Conservation (phyloP, 768 basidiomycete genomes). For the Albatrellus ellisii region DNA sequence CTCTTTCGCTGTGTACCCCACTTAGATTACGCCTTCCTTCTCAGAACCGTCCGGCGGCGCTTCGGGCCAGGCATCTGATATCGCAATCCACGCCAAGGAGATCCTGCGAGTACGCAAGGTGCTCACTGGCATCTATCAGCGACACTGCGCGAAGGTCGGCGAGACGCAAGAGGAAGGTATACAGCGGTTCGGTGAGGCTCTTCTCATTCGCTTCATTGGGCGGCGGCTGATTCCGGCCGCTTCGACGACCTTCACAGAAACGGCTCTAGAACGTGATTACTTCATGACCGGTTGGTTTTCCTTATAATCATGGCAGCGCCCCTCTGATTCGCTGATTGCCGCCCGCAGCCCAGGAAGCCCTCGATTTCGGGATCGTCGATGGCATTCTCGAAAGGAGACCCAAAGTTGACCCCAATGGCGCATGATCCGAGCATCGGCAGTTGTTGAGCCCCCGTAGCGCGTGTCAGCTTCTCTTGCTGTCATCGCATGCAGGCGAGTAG, state of each 20-base stretch:
- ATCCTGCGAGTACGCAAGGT: slow-evolving; percentile 80
- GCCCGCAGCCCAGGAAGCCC: slow-evolving; percentile 64
- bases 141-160: slow-evolving; percentile 59
- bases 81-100: slow-evolving; percentile 95
- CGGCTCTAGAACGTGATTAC: slow-evolving; percentile 86
- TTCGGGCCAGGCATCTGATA: slow-evolving; percentile 90
- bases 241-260: slow-evolving; percentile 35
- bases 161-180: slow-evolving; percentile 55
- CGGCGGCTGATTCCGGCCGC: slow-evolving; percentile 13
- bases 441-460: too few species aligned
- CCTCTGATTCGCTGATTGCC: slow-evolving; percentile 12
- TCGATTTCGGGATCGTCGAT: slow-evolving; percentile 88
- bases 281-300: slow-evolving; percentile 70
- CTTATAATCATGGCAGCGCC: slow-evolving; percentile 11
- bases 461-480: too few species aligned
- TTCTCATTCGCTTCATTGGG: slow-evolving; percentile 13
- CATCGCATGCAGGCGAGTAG: too few species aligned
- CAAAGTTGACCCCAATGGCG: slow-evolving; percentile 26
- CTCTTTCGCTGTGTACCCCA: background rate
- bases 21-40: background rate
- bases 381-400: slow-evolving; percentile 77
- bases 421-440: too few species aligned
- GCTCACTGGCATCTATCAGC: slow-evolving; percentile 81
- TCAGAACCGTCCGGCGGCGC: slow-evolving; percentile 95
- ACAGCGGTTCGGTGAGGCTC: slow-evolving; percentile 62